phyloP scores from a whole-genome alignment of 192 early-diverging fungal genomes.

The Gryganskiella cystojenkinii region DNA sequence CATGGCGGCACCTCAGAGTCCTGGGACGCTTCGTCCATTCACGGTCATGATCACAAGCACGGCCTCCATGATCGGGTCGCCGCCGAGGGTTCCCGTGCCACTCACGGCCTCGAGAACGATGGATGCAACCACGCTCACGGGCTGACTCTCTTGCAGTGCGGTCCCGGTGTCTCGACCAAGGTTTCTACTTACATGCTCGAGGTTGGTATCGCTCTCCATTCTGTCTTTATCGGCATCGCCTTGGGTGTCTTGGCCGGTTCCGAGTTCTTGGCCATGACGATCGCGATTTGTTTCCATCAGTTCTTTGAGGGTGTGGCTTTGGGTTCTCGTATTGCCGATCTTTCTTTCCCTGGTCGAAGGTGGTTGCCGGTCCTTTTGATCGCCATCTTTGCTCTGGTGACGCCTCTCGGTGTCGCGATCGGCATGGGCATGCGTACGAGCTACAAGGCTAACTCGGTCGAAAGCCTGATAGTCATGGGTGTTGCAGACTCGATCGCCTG shows the following conservation, averaged over 20 bases:
- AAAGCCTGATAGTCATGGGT: constrained; percentile 71
- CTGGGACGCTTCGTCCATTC: no score
- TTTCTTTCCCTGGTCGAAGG: constrained; percentile 17
- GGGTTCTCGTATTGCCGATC: constrained; percentile 29
- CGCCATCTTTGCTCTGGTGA: constrained; percentile 73
- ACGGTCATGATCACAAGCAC: neutral
- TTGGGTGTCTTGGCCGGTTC: constrained; percentile 67
- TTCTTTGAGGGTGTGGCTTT: constrained; percentile 42
- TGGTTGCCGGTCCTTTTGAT: constrained; percentile 58
- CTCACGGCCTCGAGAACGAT: neutral
- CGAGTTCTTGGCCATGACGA: constrained; percentile 68
- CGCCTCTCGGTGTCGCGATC: constrained; percentile 82
- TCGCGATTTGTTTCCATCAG: constrained; percentile 84
- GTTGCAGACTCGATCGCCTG: constrained; percentile 81
- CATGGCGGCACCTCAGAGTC: neutral
- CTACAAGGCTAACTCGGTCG: constrained; percentile 70
- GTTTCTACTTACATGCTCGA: constrained; percentile 72
- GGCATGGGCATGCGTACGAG: constrained; percentile 78
- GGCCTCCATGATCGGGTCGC: no score
- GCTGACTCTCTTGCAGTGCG: neutral
- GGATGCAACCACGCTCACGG: neutral
- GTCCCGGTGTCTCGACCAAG: neutral
- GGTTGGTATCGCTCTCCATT: constrained; percentile 74
- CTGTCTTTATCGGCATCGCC: constrained; percentile 77
- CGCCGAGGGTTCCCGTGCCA: no score